Evolutionary conservation across 2,329 filamentous ascomycete species (phyloP).

Genomic region (Fusarium haematococcum): DNA sequence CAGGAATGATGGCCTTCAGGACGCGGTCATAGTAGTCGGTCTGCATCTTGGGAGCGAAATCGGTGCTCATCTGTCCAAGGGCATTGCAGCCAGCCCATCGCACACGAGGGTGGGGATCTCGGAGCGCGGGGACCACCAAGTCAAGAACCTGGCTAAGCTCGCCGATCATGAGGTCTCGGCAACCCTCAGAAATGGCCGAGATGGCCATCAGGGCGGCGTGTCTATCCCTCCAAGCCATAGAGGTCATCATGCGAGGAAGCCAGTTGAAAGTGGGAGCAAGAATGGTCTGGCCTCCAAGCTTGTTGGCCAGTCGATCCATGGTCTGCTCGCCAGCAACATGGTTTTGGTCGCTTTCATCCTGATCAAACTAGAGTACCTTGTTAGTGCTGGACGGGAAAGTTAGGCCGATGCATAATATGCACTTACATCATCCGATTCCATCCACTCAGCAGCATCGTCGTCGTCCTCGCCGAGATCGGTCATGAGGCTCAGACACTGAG

Average conservation of each 20-base stretch:
- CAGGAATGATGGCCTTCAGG: conserved; percentile 90
- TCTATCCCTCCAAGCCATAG: conserved; percentile 91
- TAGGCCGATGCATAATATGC: too few relatives aligned
- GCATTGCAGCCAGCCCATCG: conserved; percentile 98
- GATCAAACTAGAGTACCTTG: conserved; percentile 73
- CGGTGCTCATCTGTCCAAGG: conserved; percentile 99
- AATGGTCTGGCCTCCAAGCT: conserved; percentile 93
- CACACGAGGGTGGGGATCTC: conserved; percentile 91
- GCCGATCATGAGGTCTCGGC: conserved; percentile 93
- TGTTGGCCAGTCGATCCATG: conserved; percentile 98
- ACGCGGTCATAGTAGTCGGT: conserved; percentile 92
- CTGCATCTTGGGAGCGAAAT: conserved; percentile 98
- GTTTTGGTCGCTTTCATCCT: conserved; percentile 96
- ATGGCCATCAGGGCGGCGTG: conserved; percentile 99
- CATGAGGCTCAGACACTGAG: conserved; percentile 97
- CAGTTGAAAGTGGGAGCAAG: conserved; percentile 94
- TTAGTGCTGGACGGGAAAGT: conserved; percentile 7
- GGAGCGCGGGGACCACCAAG: conserved; percentile 90
- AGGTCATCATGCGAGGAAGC: conserved; percentile 98
- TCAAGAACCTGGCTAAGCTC: conserved; percentile 95
- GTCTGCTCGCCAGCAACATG: conserved; percentile 98
- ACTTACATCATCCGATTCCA: conserved; percentile 87
- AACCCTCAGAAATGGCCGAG: conserved; percentile 97
- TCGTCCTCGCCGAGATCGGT: conserved; percentile 95
- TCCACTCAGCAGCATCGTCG: conserved; percentile 95